A percentile compares a stretch with the other conserved stretches of the same genome.
These are phyloP conservation scores for Hemileccinum rubropunctum DNA, from an alignment of 768 basidiomycete species.

Conservation along the genomic window DNA sequence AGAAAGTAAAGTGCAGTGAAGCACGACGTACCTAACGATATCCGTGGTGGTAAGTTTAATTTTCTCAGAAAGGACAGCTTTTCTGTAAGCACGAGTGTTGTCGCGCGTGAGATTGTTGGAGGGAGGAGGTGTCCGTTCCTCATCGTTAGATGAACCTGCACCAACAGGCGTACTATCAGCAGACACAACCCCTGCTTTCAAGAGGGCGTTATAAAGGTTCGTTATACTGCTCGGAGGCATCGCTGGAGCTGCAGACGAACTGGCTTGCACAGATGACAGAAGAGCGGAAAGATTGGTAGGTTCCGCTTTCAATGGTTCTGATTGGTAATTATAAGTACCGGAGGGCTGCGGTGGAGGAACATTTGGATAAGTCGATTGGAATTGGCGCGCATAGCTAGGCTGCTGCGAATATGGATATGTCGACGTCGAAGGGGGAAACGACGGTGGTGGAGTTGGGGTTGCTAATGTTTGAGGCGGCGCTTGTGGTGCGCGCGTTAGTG, in stretches of 20 bases:
- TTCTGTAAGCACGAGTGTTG: constrained; percentile 55
- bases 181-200: constrained; percentile 78
- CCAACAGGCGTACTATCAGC: constrained; percentile 50
- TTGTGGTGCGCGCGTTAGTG: constrained; percentile 46
- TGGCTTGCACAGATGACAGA: constrained; percentile 24
- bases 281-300: constrained; percentile 30
- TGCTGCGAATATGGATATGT: constrained; percentile 32
- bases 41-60: constrained; percentile 67
- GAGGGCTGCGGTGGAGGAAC: constrained; percentile 33
- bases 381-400: constrained; percentile 26
- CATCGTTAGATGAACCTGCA: constrained; percentile 36
- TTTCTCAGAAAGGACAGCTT: constrained; percentile 54
- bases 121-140: constrained; percentile 32
- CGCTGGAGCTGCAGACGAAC: constrained; percentile 22
- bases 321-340: constrained; percentile 25
- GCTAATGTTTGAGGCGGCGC: constrained; percentile 33
- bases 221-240: constrained; percentile 42
- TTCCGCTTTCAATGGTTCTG: constrained; percentile 29
- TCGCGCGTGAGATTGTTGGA: constrained; percentile 42
- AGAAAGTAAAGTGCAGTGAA: neutral
- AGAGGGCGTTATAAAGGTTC: constrained; percentile 61
- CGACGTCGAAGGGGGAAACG: constrained; percentile 23
- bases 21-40: constrained; percentile 58
- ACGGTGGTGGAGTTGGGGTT: constrained; percentile 26
- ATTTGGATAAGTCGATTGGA: constrained; percentile 31